These are phyloP conservation scores for Phytophthora pseudosyringae DNA, from an alignment of 352 stramenopile species.

Conservation along the genomic window DNA sequence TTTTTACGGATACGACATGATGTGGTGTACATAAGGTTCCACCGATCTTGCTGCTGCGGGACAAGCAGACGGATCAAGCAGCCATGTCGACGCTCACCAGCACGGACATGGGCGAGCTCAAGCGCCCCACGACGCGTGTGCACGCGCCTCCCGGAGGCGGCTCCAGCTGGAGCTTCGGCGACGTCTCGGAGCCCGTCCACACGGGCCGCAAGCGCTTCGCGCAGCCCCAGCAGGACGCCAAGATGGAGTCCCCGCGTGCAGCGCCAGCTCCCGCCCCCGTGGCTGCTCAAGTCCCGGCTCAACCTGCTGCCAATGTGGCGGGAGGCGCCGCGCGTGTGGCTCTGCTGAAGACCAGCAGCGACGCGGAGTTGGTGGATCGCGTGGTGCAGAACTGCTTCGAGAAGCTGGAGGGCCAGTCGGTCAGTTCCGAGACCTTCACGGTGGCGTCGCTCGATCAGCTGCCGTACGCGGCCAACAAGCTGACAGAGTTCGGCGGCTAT, in stretches of 20 bases:
- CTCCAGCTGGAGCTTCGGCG: slow-evolving; percentile 81
- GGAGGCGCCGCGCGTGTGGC: slow-evolving; percentile 53
- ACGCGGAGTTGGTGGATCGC: slow-evolving; percentile 75
- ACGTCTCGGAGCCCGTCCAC: slow-evolving; percentile 28
- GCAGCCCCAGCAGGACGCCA: slow-evolving; percentile 33
- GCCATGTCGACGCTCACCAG: slow-evolving; percentile 87
- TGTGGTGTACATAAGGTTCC: no score
- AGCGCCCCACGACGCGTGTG: slow-evolving; percentile 83
- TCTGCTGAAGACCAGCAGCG: slow-evolving; percentile 77
- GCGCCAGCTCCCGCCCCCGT: slow-evolving; percentile 28
- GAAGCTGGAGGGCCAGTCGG: slow-evolving; percentile 35
- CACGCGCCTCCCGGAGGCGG: slow-evolving; percentile 81
- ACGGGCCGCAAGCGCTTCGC: slow-evolving; percentile 40
- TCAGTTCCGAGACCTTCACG: slow-evolving; percentile 70
- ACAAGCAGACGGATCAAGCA: background rate
- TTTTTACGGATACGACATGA: no score
- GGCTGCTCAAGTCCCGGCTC: slow-evolving; percentile 23
- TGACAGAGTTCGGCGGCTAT: slow-evolving; percentile 74
- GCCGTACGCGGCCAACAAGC: slow-evolving; percentile 86
- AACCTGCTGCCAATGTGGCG: slow-evolving; percentile 12
- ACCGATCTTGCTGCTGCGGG: slow-evolving; percentile 6
- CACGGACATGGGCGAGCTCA: slow-evolving; percentile 83
- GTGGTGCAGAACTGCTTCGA: slow-evolving; percentile 74
- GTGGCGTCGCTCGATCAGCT: slow-evolving; percentile 82
- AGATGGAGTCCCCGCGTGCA: slow-evolving; percentile 51